Percentiles rank a stretch among this genome's conserved stretches.
These are phyloP conservation scores for Tagetes patula DNA, from an alignment of 129 eudicot species.

Conservation along the genomic window DNA sequence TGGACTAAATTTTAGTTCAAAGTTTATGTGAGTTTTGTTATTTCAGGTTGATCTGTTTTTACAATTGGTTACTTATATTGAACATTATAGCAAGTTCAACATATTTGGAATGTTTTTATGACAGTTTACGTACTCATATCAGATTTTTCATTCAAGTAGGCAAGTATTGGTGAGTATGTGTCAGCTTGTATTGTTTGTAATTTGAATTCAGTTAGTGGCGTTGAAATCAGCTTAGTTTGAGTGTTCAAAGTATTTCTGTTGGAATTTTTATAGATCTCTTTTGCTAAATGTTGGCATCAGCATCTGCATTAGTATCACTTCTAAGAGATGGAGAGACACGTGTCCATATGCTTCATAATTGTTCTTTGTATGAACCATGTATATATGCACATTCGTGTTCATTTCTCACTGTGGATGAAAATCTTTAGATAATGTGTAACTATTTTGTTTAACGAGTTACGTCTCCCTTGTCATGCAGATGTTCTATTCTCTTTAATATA, in stretches of 20 bases:
- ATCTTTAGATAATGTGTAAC: background rate
- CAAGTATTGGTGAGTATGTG: background rate
- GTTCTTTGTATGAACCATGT: background rate
- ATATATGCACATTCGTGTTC: background rate
- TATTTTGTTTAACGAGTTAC: background rate
- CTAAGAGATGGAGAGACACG: background rate
- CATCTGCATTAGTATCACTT: background rate
- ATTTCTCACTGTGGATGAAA: background rate
- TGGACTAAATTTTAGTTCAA: background rate
- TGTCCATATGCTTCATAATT: background rate
- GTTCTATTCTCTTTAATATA: background rate
- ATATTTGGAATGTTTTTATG: background rate
- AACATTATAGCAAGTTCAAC: background rate
- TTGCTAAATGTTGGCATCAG: background rate
- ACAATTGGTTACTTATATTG: background rate
- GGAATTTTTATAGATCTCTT: background rate
- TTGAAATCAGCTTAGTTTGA: conserved; percentile 2
- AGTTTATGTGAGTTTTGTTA: conserved; percentile 4
- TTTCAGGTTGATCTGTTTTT: conserved; percentile 9
- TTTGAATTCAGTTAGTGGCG: conserved; percentile 2
- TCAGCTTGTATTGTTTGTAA: background rate
- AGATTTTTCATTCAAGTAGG: background rate
- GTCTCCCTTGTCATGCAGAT: conserved; percentile 5
- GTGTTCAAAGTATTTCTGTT: background rate
- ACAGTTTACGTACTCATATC: background rate